phyloP scores from a whole-genome alignment of 768 basidiomycete genomes.

The Galerina marginata region DNA sequence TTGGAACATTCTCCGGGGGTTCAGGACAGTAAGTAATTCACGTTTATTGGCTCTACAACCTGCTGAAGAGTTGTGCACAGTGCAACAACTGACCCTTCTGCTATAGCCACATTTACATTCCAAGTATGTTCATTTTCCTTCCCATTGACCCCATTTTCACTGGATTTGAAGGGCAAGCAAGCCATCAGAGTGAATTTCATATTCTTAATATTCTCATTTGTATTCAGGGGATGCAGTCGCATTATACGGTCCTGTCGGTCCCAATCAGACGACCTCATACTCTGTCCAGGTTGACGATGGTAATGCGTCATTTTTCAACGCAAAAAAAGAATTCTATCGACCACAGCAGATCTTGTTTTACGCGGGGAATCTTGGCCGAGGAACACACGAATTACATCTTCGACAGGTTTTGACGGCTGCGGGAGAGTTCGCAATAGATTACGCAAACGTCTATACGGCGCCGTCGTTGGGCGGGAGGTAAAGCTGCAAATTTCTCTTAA shows the following conservation, averaged over 20 bases:
- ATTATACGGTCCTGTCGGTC: conserved; percentile 22
- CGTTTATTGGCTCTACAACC: neutral
- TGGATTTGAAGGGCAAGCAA: conserved; percentile 8
- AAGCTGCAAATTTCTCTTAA: too few species aligned
- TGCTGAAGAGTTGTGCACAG: conserved; percentile 8
- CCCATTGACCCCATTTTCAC: neutral
- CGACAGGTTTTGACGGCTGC: neutral
- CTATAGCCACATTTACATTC: conserved; percentile 19
- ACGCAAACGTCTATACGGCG: conserved; percentile 21
- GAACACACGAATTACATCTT: conserved; percentile 14
- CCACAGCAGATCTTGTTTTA: conserved; percentile 20
- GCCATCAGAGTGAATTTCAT: conserved; percentile 4
- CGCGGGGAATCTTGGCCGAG: conserved; percentile 17
- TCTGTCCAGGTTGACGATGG: conserved; percentile 16
- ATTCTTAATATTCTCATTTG: neutral
- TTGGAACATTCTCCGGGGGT: conserved; percentile 15
- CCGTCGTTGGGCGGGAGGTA: conserved; percentile 17
- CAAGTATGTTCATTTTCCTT: conserved; percentile 6
- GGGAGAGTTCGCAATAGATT: conserved; percentile 22
- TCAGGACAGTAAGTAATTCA: conserved; percentile 20
- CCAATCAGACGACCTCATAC: conserved; percentile 7
- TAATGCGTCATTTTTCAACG: neutral
- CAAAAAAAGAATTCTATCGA: conserved; percentile 11
- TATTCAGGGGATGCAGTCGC: conserved; percentile 20
- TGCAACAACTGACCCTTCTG: conserved; percentile 6